Evolutionary conservation across 768 basidiomycete genomes (phyloP), one percentile per base, ranked within the genome.

Genomic region (Tulasnella sp.): DNA sequence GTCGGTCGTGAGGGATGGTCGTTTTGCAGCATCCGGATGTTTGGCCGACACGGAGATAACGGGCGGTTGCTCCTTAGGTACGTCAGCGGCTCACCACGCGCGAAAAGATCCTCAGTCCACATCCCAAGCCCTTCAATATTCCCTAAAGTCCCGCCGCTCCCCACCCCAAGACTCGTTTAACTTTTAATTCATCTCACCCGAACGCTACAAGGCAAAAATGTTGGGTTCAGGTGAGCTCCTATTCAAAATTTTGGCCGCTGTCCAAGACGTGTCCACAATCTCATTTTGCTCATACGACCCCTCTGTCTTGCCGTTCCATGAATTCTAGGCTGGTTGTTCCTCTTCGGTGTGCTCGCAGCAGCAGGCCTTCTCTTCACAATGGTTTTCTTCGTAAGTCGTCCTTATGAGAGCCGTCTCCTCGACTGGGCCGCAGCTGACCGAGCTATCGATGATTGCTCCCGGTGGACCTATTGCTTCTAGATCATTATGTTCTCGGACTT

Each of bases 401-500:
- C 2, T 49, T 22, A 4, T 9, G 22, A 22, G 40, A 19, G 36
- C 49, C 37, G 22, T 72, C 22, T 67, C 64, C 31, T 19, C 45
- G 39, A 5, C 5, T 5, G 45, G 45, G 22, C 58, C 15, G 34
- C 70, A 37, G 49, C 49, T 3, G 31, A 11, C 69, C 1, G 67
- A 29, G 69, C 19, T 14, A 38, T 40, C 22, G 29, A 71, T 34
- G n/a, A 36, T 12, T 42, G 37, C 37, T 38, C 22, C 37, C 37
- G n/a, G 37, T 25, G 29, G 64, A 34, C 64, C 64, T 14, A 8
- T 34, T 25, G 22, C 69, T 42, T 34, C 69, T 78, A 99, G 97
- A 98, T 99, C 81, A 99, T 99, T 87, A 99, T 98, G 97, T 99
- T 99, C 87, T 97, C 96, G 64, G 97, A 99, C 86, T 86, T 99